Evolutionary conservation across 1,139 yeast species (phyloP).

Genomic region (Sugiyamaella pinicola): DNA sequence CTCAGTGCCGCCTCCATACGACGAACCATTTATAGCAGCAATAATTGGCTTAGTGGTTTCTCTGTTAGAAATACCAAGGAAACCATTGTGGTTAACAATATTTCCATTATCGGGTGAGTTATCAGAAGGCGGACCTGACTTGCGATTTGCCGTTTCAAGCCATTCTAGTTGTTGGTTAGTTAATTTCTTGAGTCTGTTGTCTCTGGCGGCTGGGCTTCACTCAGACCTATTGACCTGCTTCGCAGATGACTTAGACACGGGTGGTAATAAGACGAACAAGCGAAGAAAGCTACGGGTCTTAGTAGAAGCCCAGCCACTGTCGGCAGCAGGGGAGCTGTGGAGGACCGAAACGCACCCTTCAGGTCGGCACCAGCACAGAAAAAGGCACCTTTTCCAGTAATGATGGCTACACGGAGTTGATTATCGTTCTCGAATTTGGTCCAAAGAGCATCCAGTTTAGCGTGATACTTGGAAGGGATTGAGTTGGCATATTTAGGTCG

Average conservation of each 20-base stretch:
- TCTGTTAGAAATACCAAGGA: conserved; percentile 40
- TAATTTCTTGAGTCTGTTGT: too few species aligned
- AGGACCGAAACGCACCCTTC: conserved; percentile 32
- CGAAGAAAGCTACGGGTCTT: too few species aligned
- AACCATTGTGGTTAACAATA: conserved; percentile 30
- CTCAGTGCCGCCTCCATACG: conserved; percentile 43
- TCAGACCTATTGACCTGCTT: too few species aligned
- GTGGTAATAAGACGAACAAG: too few species aligned
- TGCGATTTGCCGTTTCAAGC: conserved; percentile 5
- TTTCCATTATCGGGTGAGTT: not conserved
- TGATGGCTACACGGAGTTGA: conserved; percentile 35
- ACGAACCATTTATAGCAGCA: conserved; percentile 40
- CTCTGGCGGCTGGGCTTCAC: too few species aligned
- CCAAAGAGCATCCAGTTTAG: conserved; percentile 31
- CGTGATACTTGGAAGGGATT: conserved; percentile 31
- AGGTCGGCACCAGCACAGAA: conserved; percentile 43
- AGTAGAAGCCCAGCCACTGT: not conserved
- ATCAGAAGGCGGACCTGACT: conserved; percentile 1
- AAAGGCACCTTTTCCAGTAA: conserved; percentile 39
- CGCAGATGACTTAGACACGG: too few species aligned
- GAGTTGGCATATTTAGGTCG: conserved; percentile 34
- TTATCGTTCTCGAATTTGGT: conserved; percentile 38
- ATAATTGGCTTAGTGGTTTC: conserved; percentile 38
- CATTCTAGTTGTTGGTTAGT: conserved; percentile 3
- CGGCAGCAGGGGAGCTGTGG: too few species aligned